Base-by-base conservation (phyloP, 305 asterid species). In the Striga hermonthica region DNA sequence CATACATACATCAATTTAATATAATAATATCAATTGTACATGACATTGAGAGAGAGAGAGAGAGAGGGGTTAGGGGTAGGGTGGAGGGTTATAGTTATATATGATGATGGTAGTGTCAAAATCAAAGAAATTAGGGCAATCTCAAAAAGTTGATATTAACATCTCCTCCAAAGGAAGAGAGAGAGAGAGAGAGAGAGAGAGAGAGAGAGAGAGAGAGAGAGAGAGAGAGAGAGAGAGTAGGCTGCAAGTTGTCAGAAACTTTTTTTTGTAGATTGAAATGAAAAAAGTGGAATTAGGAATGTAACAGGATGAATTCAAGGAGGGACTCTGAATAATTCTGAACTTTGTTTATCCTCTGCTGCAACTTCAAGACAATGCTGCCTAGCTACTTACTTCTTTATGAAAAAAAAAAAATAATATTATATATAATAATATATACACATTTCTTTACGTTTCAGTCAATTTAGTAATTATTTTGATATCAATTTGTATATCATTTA, bases 281-380 rank as follows among this genome's bases (percentile, higher is more conserved):
- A 75, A 69, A 75, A 73, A 74, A 72, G 73, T 55, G 72, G 82
- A 79, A 72, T 53, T 74, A 73, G 31, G 75, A 70, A 82, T 72
- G 83, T 62, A 66, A 79, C 72, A 74, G 76, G 15, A 83, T 82
- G 82, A 82, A 72, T 79, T 80, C 79, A 70, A 80, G 84, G 86
- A 71, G 75, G 66, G 64, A 65, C 58, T 66, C 69, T 64, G 67
- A 73, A 16, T 54, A 67, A 66, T 72, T 50, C 47, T 31, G 44
- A 68, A 57, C 73, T 40, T 43, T 34, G 37, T 64, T 56, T 64
- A 66, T 73, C 62, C 39, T 9, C 61, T 67, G 62, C 61, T 67
- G 62, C 71, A 69, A 54, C 47, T 45, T 45, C 74, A 53, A 61
- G 34, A 70, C 4, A 57, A n/a, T 72, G 57, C 50, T 60, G 37